A percentile compares a stretch with the other conserved stretches of the same genome.
These are phyloP conservation scores for Lasiodiplodia hormozganensis DNA, from an alignment of 2,329 filamentous ascomycete species.

Conservation along the genomic window DNA sequence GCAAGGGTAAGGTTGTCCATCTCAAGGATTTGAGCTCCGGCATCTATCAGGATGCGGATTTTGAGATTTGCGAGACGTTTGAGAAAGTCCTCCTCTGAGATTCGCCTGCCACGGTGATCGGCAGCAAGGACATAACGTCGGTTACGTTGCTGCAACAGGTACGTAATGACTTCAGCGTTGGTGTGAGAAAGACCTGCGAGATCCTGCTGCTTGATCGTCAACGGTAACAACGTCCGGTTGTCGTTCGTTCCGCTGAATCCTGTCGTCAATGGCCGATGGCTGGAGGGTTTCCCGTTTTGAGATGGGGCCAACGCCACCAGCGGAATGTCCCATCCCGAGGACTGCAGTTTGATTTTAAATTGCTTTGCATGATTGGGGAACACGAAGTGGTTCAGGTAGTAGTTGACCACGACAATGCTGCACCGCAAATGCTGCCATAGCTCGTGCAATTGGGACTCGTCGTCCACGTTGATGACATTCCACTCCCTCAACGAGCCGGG, in stretches of 20 bases:
- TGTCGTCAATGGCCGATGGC: constrained; percentile 56
- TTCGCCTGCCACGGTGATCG: constrained; percentile 40
- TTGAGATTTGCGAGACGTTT: constrained; percentile 40
- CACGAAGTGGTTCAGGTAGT: constrained; percentile 69
- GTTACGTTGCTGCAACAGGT: constrained; percentile 62
- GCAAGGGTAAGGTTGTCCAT: constrained; percentile 62
- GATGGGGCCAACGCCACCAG: constrained; percentile 41
- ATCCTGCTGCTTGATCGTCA: constrained; percentile 68
- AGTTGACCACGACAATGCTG: constrained; percentile 66
- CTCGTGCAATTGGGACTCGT: constrained; percentile 56
- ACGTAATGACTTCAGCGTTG: constrained; percentile 68
- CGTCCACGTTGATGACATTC: constrained; percentile 66
- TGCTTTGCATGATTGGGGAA: constrained; percentile 71
- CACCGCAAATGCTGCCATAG: constrained; percentile 61
- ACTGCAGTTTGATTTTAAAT: constrained; percentile 68
- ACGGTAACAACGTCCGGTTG: constrained; percentile 63
- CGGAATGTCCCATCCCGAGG: constrained; percentile 73
- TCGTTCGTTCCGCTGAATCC: constrained; percentile 79
- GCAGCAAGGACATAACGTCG: constrained; percentile 53
- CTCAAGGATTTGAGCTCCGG: constrained; percentile 69
- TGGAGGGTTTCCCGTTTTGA: not conserved
- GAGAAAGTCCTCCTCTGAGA: constrained; percentile 58
- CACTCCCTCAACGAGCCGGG: constrained; percentile 59
- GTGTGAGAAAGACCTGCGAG: constrained; percentile 63
- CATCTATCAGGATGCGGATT: constrained; percentile 67